Evolutionary conservation across 192 early-diverging fungal genomes (phyloP), one percentile per base, ranked within the genome.

Genomic region (Radiomyces spectabilis): DNA sequence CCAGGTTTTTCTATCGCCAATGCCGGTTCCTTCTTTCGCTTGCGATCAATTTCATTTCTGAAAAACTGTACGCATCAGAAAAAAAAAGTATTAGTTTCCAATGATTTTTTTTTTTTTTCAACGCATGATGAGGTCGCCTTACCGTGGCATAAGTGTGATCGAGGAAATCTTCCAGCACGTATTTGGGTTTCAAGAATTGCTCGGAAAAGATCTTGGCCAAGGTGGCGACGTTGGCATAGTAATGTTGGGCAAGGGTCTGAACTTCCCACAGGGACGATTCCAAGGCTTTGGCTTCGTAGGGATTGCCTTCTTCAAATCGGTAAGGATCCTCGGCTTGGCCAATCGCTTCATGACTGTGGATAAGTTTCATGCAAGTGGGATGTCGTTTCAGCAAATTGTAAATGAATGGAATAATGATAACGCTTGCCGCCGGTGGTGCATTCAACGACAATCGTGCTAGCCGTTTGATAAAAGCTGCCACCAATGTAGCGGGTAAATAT

Each of bases 221-320:
- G 0, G 86, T 87, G 0, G 92, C 78, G 4, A 99, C 88, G 57
- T 85, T 87, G 39, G 85, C 88, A 18, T 86, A 83, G 59, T 94
- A 95, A 52, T 99, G 97, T 30, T 80, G 73, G 59, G 86, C 81
- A 22, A 99, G 66, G 1, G 86, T 84, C 72, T 88, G 70, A n/a
- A 99, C 41, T 57, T 99, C 96, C 96, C 96, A 99, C 41, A 99
- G 67, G 22, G 88, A 95, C 53, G 87, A 91, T 41, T 91, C 80
- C 7, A 93, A 50, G 1, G 94, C 94, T 18, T 71, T 63, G 53
- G 76, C 84, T 54, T 93, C 84, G 45, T 85, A 83, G 3, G 90
- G 93, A 65, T 96, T 85, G 0, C 61, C 46, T 57, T 90, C 84
- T 19, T 68, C 56, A 22, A 80, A 63, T 43, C 78, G 46, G 53